Conservation (phyloP, 495 filamentous ascomycete genomes). For the Stereocaulon alpinum region DNA sequence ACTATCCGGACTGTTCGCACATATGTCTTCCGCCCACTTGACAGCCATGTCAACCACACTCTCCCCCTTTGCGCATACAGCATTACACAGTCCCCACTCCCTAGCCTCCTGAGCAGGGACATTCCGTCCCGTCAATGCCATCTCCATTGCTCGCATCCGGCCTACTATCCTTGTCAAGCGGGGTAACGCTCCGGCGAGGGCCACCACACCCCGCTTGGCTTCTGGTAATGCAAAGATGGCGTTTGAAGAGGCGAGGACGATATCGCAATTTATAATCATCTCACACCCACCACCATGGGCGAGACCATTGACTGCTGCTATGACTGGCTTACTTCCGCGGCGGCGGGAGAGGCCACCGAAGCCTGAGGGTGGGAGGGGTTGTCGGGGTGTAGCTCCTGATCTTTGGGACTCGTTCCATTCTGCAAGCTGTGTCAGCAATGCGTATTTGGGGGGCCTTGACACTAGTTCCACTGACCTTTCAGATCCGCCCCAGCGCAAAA, state of each 20-base stretch:
- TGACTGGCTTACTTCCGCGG: constrained; percentile 43
- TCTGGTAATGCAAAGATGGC: constrained; percentile 58
- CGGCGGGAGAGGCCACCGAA: constrained; percentile 26
- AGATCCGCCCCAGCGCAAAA: constrained; percentile 53
- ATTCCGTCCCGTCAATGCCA: constrained; percentile 53
- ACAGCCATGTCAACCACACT: constrained; percentile 27
- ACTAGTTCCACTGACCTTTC: constrained; percentile 30
- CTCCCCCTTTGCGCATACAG: constrained; percentile 48
- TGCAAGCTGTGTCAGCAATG: neutral
- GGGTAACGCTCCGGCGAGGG: constrained; percentile 61
- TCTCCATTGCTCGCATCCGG: constrained; percentile 57
- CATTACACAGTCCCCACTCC: constrained; percentile 63
- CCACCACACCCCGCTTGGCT: constrained; percentile 56
- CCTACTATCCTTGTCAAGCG: constrained; percentile 60
- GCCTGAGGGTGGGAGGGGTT: constrained; percentile 22
- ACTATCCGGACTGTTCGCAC: constrained; percentile 58
- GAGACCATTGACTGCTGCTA: constrained; percentile 68
- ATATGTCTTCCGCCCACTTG: constrained; percentile 39
- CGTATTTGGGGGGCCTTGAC: no score
- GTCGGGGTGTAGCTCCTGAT: neutral
- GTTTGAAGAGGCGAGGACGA: constrained; percentile 47
- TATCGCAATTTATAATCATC: constrained; percentile 59
- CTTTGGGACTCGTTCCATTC: constrained; percentile 16
- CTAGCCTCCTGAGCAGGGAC: constrained; percentile 48
- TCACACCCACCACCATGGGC: constrained; percentile 67